Evolutionary conservation across 2,329 filamentous ascomycete species (phyloP).

Genomic region (Trematosphaeria pertusa): DNA sequence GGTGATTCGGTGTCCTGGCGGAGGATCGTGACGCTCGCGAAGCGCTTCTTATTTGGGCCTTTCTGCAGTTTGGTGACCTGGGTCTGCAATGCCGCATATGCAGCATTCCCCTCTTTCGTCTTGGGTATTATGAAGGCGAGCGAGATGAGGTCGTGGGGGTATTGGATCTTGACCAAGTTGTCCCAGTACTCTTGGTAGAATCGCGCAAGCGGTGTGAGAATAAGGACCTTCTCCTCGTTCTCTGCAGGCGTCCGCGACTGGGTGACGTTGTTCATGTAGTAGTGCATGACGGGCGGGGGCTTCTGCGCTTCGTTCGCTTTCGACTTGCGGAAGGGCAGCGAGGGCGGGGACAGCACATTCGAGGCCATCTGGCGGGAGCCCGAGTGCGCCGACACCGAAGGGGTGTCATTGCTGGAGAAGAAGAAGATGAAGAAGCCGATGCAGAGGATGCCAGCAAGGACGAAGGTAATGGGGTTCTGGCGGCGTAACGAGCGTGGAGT

Average conservation of each 20-base stretch:
- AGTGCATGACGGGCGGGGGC: slow-evolving; percentile 88
- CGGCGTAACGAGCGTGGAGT: slow-evolving; percentile 74
- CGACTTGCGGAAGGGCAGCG: slow-evolving; percentile 75
- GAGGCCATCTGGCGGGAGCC: slow-evolving; percentile 65
- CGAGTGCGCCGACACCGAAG: slow-evolving; percentile 56
- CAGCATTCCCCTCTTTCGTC: slow-evolving; percentile 87
- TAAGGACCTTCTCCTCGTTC: slow-evolving; percentile 85
- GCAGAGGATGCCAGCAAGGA: slow-evolving; percentile 74
- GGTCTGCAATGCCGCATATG: slow-evolving; percentile 81
- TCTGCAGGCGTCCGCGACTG: slow-evolving; percentile 76
- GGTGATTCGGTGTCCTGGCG: slow-evolving; percentile 93
- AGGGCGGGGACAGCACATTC: slow-evolving; percentile 75
- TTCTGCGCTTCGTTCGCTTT: slow-evolving; percentile 60
- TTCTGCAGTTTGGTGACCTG: slow-evolving; percentile 87
- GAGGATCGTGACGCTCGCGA: slow-evolving; percentile 92
- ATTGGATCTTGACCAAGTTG: slow-evolving; percentile 81
- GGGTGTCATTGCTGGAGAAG: slow-evolving; percentile 68
- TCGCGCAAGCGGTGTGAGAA: slow-evolving; percentile 89
- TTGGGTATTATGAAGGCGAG: slow-evolving; percentile 96
- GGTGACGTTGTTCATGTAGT: slow-evolving; percentile 94
- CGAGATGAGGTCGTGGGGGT: slow-evolving; percentile 93
- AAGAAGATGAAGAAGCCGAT: slow-evolving; percentile 65
- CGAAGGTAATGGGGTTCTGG: slow-evolving; percentile 77
- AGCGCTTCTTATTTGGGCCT: slow-evolving; percentile 79
- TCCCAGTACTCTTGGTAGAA: slow-evolving; percentile 98